These are phyloP conservation scores for Chrysanthemum lavandulifolium DNA, from an alignment of 129 eudicot genomes.

Conservation along the genomic window DNA sequence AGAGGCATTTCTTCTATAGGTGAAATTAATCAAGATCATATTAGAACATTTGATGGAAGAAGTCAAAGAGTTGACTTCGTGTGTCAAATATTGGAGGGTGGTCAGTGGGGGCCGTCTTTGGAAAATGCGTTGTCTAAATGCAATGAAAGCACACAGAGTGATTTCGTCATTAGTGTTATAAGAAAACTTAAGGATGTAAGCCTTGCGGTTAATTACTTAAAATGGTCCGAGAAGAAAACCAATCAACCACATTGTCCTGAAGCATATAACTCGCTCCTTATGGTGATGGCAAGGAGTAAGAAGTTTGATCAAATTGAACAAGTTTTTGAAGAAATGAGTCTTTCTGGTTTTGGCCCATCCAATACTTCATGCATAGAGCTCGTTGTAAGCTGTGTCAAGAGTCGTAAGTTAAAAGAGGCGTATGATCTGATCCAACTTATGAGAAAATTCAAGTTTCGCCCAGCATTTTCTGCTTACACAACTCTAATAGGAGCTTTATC, in stretches of 20 bases:
- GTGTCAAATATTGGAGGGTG: slow-evolving; percentile 64
- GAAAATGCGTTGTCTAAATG: slow-evolving; percentile 60
- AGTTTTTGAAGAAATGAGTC: slow-evolving; percentile 77
- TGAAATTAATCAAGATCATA: slow-evolving; percentile 33
- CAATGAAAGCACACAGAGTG: slow-evolving; percentile 41
- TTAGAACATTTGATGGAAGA: slow-evolving; percentile 34
- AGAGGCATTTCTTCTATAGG: slow-evolving; percentile 23
- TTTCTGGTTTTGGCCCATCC: slow-evolving; percentile 80
- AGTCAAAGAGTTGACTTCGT: slow-evolving; percentile 50
- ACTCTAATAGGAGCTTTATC: slow-evolving; percentile 85
- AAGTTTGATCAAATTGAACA: slow-evolving; percentile 51
- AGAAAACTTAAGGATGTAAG: slow-evolving; percentile 61
- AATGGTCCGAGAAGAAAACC: slow-evolving; percentile 67
- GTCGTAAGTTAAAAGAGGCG: slow-evolving; percentile 62
- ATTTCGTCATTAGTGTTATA: slow-evolving; percentile 62
- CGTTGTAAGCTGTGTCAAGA: slow-evolving; percentile 58
- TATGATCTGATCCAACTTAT: slow-evolving; percentile 67
- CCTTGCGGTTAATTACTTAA: slow-evolving; percentile 61
- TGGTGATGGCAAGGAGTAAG: slow-evolving; percentile 66
- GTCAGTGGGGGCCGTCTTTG: slow-evolving; percentile 63
- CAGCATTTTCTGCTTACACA: slow-evolving; percentile 92
- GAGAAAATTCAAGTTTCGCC: slow-evolving; percentile 81
- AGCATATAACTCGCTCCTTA: slow-evolving; percentile 73
- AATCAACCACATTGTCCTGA: slow-evolving; percentile 65
- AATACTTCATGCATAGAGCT: slow-evolving; percentile 56